phyloP scores from a whole-genome alignment of 2,329 filamentous ascomycete species.

The Neopestalotiopsis rosae region DNA sequence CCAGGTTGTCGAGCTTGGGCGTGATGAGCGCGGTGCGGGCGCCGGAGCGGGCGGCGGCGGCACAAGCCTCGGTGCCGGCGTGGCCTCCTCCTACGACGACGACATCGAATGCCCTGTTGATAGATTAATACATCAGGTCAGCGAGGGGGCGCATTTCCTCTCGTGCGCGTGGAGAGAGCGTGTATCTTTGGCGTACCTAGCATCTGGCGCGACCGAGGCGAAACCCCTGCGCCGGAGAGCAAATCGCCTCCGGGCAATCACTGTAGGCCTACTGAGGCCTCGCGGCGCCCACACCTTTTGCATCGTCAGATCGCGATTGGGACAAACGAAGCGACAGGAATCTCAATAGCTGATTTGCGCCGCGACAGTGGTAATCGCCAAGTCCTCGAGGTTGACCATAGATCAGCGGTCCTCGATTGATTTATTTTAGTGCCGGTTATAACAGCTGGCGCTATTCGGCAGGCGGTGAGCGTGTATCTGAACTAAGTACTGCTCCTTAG shows the following conservation, averaged over 20 bases:
- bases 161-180: background rate
- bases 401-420: slow-evolving; percentile 27
- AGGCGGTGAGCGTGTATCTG: slow-evolving; percentile 2
- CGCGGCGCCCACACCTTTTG: slow-evolving; percentile 36
- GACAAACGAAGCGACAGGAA: background rate
- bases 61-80: slow-evolving; percentile 91
- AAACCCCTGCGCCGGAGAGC: slow-evolving; percentile 28
- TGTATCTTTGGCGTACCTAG: slow-evolving; percentile 32
- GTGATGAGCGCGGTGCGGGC: slow-evolving; percentile 90
- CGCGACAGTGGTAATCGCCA: background rate
- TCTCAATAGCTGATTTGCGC: background rate
- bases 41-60: slow-evolving; percentile 86
- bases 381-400: background rate
- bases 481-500: background rate
- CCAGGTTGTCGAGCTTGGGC: slow-evolving; percentile 85
- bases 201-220: slow-evolving; percentile 37
- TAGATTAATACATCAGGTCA: background rate
- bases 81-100: slow-evolving; percentile 95
- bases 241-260: slow-evolving; percentile 24
- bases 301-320: slow-evolving; percentile 27
- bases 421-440: slow-evolving; percentile 23
- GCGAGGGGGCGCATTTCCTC: too few relatives aligned
- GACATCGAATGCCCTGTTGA: slow-evolving; percentile 79
- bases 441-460: slow-evolving; percentile 20
- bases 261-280: slow-evolving; percentile 31